Base-by-base conservation (phyloP, 1,284 basidiomycete species). In the Ustilago sp. region DNA sequence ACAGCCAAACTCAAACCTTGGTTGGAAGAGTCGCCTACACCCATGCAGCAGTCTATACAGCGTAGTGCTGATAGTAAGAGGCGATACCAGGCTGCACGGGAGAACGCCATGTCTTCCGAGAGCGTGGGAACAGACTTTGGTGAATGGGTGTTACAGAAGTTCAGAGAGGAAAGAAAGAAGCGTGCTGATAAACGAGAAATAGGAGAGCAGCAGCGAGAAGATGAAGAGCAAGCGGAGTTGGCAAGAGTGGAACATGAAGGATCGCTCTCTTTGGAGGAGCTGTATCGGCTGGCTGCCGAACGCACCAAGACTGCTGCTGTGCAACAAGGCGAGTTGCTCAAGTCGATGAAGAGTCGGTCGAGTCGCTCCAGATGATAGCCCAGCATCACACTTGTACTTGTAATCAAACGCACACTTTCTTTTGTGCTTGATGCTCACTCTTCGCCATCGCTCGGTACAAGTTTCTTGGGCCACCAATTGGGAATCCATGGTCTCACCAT, bases 401-500 rank as follows among this genome's bases (percentile, higher is more conserved):
- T 34, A 34, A 53, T 32, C 31, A 35, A 36, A n/a, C 11, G 32
- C 2, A 35, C 23, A 5, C 17, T 32, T n/a, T n/a, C 23, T 9
- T 48, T n/a, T 45, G 43, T 19, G 43, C 43, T 45, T 41, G 11
- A 11, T 48, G 13, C 7, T 50, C 11, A 17, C 15, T 28, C 35
- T 51, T 32, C 35, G 13, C 38, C 13, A 2, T 52, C 23, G 17
- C 52, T 19, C 32, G 39, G 59, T 34, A 17, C 36, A 15, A 48
- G 47, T 32, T 68, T 53, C 36, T 74, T 56, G 8, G 79, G 79
- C 80, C 80, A 82, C 79, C 79, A 80, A 12, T 9, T 35, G 1
- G 78, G 80, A 35, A 82, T 75, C 66, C 67, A 82, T 0, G 80
- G 79, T 61, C 59, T 62, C 39, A 80, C 74, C 28, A 68, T 31